These are phyloP conservation scores for Thinopyrum elongatum DNA, from an alignment of 176 grass and related monocot species.

Conservation along the genomic window DNA sequence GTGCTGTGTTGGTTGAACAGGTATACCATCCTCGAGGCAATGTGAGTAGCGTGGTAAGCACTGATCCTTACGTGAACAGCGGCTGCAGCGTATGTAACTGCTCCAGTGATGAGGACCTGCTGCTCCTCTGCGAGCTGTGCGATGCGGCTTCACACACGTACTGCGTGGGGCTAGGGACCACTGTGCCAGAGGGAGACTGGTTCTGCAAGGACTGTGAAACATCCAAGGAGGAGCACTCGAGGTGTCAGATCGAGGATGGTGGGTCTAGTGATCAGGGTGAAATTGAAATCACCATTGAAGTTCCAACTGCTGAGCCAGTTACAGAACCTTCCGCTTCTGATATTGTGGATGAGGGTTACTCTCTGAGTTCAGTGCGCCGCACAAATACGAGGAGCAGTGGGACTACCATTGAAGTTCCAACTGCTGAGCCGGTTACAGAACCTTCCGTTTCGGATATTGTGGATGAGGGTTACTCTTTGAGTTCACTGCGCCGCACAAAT, in stretches of 20 bases:
- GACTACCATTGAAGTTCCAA: slow-evolving; percentile 18
- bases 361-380: neutral
- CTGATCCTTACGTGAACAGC: slow-evolving; percentile 32
- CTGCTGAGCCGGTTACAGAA: slow-evolving; percentile 3
- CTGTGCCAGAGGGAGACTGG: slow-evolving; percentile 72
- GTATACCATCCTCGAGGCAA: slow-evolving; percentile 56
- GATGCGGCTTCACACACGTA: slow-evolving; percentile 56
- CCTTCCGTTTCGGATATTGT: slow-evolving; percentile 39
- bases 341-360: slow-evolving; percentile 30
- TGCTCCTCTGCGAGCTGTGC: slow-evolving; percentile 78
- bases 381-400: neutral
- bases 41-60: slow-evolving; percentile 24
- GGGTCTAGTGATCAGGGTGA: slow-evolving; percentile 15
- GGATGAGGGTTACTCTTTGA: neutral
- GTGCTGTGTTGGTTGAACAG: slow-evolving; percentile 26
- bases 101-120: slow-evolving; percentile 49
- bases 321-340: slow-evolving; percentile 22
- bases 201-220: slow-evolving; percentile 62
- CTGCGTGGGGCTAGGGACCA: slow-evolving; percentile 55
- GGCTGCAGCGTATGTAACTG: slow-evolving; percentile 50
- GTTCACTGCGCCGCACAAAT: neutral
- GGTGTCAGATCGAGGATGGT: slow-evolving; percentile 41
- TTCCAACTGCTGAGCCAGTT: slow-evolving; percentile 19
- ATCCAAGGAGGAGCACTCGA: slow-evolving; percentile 54
- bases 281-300: slow-evolving; percentile 20